Conservation (phyloP, 164 flowering plant species). For the Magnolia kwangsiensis region DNA sequence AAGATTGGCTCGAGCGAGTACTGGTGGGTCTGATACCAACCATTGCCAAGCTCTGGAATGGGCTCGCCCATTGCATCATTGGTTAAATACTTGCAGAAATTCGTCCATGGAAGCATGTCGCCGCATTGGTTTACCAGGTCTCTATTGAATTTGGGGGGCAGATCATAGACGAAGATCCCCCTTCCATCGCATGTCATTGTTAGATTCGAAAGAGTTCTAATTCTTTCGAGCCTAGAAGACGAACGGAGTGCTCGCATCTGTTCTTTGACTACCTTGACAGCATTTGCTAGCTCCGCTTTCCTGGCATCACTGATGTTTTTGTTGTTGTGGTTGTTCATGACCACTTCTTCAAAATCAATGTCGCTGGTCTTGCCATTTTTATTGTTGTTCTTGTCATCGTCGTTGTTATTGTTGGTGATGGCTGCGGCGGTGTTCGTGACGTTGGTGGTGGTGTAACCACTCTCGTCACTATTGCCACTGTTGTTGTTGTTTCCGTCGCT, state of each 20-base stretch:
- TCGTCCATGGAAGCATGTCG: slow-evolving; percentile 51
- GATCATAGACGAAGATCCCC: slow-evolving; percentile 65
- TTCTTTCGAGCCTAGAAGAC: slow-evolving; percentile 28
- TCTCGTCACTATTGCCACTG: not conserved
- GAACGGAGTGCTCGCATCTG: slow-evolving; percentile 49
- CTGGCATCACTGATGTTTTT: not conserved
- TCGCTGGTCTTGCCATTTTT: not conserved
- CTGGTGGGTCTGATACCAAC: slow-evolving; percentile 75
- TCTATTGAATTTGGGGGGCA: slow-evolving; percentile 72
- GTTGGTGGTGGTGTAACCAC: not conserved
- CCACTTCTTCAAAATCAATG: not conserved
- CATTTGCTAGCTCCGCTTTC: slow-evolving; percentile 28
- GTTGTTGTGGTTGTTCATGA: not conserved
- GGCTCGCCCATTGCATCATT: slow-evolving; percentile 60
- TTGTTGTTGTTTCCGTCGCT: not conserved
- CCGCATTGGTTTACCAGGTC: slow-evolving; percentile 52
- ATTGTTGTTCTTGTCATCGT: not conserved
- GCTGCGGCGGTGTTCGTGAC: not conserved
- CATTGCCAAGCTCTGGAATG: slow-evolving; percentile 45
- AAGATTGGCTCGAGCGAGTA: slow-evolving; percentile 70
- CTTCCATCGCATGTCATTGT: slow-evolving; percentile 36
- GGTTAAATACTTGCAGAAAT: slow-evolving; percentile 47
- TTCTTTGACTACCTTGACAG: slow-evolving; percentile 37
- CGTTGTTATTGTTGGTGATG: too few relatives aligned
- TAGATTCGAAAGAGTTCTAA: not conserved